phyloP scores from a whole-genome alignment of 1,139 yeast species.

The Suhomyces bolitotheri region DNA sequence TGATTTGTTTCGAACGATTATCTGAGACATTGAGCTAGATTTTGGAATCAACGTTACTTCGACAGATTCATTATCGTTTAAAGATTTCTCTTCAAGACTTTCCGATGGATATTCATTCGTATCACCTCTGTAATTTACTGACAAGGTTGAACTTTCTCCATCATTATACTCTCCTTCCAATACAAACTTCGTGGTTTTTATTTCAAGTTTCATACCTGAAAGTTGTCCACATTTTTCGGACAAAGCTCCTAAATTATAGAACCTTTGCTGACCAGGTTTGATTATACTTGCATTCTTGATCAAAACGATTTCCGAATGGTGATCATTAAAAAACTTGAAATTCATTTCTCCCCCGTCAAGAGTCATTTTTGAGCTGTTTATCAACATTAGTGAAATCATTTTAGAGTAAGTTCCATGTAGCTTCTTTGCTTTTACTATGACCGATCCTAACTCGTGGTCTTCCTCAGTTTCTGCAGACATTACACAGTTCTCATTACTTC shows the following conservation, averaged over 20 bases:
- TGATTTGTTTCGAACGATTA: conserved; percentile 35
- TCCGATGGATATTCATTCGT: background rate
- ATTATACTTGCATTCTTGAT: conserved; percentile 33
- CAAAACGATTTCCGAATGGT: conserved; percentile 19
- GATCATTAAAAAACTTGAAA: conserved; percentile 22
- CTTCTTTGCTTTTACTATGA: conserved; percentile 10
- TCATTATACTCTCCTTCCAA: conserved; percentile 28
- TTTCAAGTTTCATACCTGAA: conserved; percentile 23
- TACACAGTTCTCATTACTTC: background rate
- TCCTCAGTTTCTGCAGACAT: too few species aligned
- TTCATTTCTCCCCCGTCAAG: conserved; percentile 35
- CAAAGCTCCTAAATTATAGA: conserved; percentile 27
- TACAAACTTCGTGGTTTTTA: conserved; percentile 22
- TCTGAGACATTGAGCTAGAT: conserved; percentile 33
- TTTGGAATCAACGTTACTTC: conserved; percentile 32
- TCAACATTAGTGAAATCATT: conserved; percentile 30
- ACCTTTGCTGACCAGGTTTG: conserved; percentile 31
- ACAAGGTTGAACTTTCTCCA: conserved; percentile 11
- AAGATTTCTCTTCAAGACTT: background rate
- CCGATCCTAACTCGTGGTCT: conserved; percentile 7
- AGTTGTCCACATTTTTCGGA: conserved; percentile 19
- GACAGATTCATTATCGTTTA: background rate
- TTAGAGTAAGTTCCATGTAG: conserved; percentile 19
- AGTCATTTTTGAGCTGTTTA: conserved; percentile 25
- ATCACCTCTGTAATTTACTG: background rate